phyloP scores from a whole-genome alignment of 139 green algal species.

The Tetratostichococcus sp. region DNA sequence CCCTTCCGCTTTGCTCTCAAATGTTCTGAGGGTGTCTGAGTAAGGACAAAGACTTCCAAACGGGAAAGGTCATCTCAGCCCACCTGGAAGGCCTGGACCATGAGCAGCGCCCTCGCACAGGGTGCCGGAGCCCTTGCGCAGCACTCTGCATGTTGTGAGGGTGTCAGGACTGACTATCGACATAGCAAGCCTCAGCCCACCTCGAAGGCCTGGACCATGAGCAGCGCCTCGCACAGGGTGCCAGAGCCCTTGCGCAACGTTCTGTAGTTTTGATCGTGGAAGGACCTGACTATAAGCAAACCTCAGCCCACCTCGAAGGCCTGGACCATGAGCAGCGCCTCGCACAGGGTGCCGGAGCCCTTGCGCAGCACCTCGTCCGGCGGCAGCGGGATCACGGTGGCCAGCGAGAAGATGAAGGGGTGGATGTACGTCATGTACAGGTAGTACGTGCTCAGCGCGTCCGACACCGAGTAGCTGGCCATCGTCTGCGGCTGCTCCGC shows the following conservation, averaged over 20 bases:
- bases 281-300: neutral
- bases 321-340: slow-evolving; percentile 97
- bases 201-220: slow-evolving; percentile 86
- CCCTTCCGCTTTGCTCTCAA: slow-evolving; percentile 93
- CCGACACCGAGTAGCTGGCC: slow-evolving; percentile 95
- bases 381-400: slow-evolving; percentile 97
- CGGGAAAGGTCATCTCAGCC: neutral
- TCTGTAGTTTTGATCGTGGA: too few species aligned
- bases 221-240: slow-evolving; percentile 95
- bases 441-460: slow-evolving; percentile 96
- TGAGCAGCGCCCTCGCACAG: slow-evolving; percentile 97
- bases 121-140: slow-evolving; percentile 92
- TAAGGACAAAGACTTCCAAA: too few species aligned
- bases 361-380: slow-evolving; percentile 97
- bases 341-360: slow-evolving; percentile 92
- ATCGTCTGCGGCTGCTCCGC: slow-evolving; percentile 75
- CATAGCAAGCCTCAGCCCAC: neutral
- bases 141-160: too few species aligned
- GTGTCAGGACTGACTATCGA: neutral
- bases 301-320: slow-evolving; percentile 29
- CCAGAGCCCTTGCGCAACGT: slow-evolving; percentile 90
- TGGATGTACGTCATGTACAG: slow-evolving; percentile 99
- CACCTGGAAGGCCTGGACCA: slow-evolving; percentile 76
- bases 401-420: slow-evolving; percentile 98
- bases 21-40: too few species aligned